Base-by-base conservation (phyloP, 495 filamentous ascomycete genomes). In the Hypomontagnella monticulosa region DNA sequence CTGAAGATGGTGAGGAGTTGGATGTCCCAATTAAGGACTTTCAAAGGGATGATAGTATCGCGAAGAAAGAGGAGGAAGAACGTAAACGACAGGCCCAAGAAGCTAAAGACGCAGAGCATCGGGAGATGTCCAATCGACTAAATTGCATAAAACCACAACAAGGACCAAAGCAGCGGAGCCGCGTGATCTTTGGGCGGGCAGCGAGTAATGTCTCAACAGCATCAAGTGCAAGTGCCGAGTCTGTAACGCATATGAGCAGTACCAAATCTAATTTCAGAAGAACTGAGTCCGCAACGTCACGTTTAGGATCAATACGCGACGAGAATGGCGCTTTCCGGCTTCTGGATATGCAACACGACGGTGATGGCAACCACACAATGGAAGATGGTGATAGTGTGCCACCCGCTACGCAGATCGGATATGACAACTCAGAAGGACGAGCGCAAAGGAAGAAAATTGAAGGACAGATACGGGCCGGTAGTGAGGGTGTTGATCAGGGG, bases 191-290 rank as follows among this genome's bases (percentile, higher is more conserved):
- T 1, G 83, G 82, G 20, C 76, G 84, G 34, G 83, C 78, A 0
- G 65, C 79, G 9, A 85, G 82, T 61, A 86, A 84, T 61, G 75
- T 78, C 0, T 85, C 82, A 1, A 73, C 77, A 0, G 73, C 69
- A 0, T 79, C 78, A 46, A 76, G 70, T 38, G 66, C 63, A 38
- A 70, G 69, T 30, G 66, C 37, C 0, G 63, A 66, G 15, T 70
- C 70, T 0, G 40, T 30, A 10, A 16, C 66, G 23, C 57, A 63
- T 14, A 37, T 40, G 14, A 57, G 56, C 30, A 44, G 51, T 20
- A 57, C 60, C 1, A 58, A 43, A 30, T 52, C 57, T 30, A 64
- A 49, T 37, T 12, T 41, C 18, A 58, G 30, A 38, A 52, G 61
- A 19, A 41, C 56, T 43, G 55, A 66, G 37, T 58, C 51, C 23